Percentiles rank a stretch among this genome's conserved stretches.
Evolutionary conservation across 495 filamentous ascomycete genomes (phyloP).

Genomic region (Tuber magnatum): DNA sequence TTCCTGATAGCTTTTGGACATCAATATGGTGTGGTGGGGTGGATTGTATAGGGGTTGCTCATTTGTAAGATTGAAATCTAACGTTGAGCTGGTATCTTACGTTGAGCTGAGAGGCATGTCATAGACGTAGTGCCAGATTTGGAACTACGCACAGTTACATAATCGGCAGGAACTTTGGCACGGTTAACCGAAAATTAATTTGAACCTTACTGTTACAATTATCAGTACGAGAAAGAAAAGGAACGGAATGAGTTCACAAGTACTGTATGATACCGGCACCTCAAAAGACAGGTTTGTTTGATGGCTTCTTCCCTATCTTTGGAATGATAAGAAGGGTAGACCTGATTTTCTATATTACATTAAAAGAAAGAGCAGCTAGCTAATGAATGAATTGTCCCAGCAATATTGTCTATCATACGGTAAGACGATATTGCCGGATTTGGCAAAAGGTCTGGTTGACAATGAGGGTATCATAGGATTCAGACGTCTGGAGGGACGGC

Average conservation of each 20-base stretch:
- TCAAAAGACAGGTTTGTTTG: background rate
- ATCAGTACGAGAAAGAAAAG: background rate
- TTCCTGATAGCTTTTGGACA: no score
- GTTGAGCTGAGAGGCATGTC: no score
- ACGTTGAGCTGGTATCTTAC: no score
- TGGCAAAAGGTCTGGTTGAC: slow-evolving; percentile 87
- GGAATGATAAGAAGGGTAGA: background rate
- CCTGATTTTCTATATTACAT: background rate
- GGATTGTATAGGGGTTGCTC: no score
- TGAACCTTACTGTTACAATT: background rate
- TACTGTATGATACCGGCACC: no score
- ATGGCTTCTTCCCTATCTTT: no score
- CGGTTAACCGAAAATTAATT: background rate
- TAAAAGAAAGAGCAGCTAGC: background rate
- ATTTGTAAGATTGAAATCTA: no score
- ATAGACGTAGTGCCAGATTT: no score
- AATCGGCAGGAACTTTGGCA: no score
- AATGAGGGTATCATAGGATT: slow-evolving; percentile 83
- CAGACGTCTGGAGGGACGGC: slow-evolving; percentile 89
- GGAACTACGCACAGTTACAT: no score
- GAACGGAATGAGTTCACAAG: background rate
- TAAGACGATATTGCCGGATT: slow-evolving; percentile 92
- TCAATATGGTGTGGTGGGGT: no score
- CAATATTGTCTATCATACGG: slow-evolving; percentile 96
- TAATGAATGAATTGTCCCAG: slow-evolving; percentile 44